Evolutionary conservation across 139 green algal species (phyloP), one percentile per base, ranked within the genome.

Genomic region (Auxenochlorella protothecoides): DNA sequence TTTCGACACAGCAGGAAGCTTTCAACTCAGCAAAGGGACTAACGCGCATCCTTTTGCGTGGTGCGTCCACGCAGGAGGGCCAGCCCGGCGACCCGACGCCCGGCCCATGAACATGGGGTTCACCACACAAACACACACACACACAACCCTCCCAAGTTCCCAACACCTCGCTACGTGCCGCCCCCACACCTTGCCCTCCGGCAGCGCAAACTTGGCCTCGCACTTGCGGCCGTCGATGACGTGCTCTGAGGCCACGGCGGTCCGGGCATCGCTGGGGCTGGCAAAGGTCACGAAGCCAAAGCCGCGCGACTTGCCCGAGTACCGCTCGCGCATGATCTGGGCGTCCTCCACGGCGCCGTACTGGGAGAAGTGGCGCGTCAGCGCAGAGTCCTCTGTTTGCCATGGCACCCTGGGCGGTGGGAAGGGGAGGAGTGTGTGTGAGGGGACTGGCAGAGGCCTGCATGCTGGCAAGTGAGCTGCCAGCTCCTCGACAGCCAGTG

Each of bases 241-340:
- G 63, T 80, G 68, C 53, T 75, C 63, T 27, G 72, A n/a, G 5
- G 63, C 55, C 4, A 72, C 70, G 7, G 67, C 61, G 8, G 63
- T 64, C 13, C 60, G 12, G 44, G 66, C 66, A 10, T 71, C 63
- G 53, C n/a, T 62, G 53, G 66, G 66, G 68, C 87, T 75, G 0
- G 59, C 5, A 27, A 89, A 95, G 4, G 83, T 91, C 3, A 92
- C 83, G 64, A 92, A 92, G 63, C 87, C 87, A 79, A 92, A 87
- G 44, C 82, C 82, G 51, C 82, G 74, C 3, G 68, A 79, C 66
- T 85, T 83, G 68, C 79, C 79, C 4, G 76, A 85, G 53, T 79
- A 72, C 51, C 86, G 71, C 69, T 94, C 88, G 68, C 89, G 88
- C 87, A 95, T 92, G 16, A 95, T 83, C 16, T 93, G 81, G 3